phyloP scores from a whole-genome alignment of 1,284 basidiomycete species.

The Sporisorium sorghi region DNA sequence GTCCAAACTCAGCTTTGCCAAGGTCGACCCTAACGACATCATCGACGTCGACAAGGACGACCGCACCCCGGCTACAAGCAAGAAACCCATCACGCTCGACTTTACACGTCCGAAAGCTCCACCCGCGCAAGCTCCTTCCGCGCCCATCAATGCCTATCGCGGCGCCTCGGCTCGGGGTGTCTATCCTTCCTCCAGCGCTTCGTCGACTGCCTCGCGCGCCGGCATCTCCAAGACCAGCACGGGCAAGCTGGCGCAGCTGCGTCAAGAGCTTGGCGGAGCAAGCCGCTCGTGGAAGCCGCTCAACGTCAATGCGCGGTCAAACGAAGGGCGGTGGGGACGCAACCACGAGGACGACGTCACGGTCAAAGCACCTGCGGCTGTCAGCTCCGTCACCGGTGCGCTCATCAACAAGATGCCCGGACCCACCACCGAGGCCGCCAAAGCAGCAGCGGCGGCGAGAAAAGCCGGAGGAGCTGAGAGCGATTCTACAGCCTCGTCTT shows the following conservation, averaged over 20 bases:
- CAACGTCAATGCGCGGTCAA: conserved; percentile 44
- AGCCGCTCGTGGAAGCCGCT: conserved; percentile 43
- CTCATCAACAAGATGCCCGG: conserved; percentile 44
- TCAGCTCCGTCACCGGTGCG: conserved; percentile 58
- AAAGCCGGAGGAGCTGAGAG: conserved; percentile 27
- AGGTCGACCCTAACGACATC: conserved; percentile 40
- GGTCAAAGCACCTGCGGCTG: conserved; percentile 54
- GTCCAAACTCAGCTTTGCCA: conserved; percentile 55
- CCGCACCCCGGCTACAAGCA: conserved; percentile 5
- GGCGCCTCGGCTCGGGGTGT: conserved; percentile 33
- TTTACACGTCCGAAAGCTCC: conserved; percentile 36
- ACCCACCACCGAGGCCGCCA: conserved; percentile 27
- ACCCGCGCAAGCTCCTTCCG: conserved; percentile 26
- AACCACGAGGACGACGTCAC: conserved; percentile 55
- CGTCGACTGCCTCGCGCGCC: conserved; percentile 17
- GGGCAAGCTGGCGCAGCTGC: conserved; percentile 53
- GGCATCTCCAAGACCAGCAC: conserved; percentile 33
- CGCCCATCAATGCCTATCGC: conserved; percentile 53
- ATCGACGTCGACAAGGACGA: conserved; percentile 51
- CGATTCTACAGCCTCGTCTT: conserved; percentile 62
- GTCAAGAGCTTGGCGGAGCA: conserved; percentile 52
- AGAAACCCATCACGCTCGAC: conserved; percentile 47
- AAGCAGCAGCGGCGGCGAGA: conserved; percentile 29
- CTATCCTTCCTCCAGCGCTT: conserved; percentile 16
- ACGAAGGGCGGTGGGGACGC: conserved; percentile 39